phyloP scores from a whole-genome alignment of 2,329 filamentous ascomycete genomes.

The Penicillium decumbens region DNA sequence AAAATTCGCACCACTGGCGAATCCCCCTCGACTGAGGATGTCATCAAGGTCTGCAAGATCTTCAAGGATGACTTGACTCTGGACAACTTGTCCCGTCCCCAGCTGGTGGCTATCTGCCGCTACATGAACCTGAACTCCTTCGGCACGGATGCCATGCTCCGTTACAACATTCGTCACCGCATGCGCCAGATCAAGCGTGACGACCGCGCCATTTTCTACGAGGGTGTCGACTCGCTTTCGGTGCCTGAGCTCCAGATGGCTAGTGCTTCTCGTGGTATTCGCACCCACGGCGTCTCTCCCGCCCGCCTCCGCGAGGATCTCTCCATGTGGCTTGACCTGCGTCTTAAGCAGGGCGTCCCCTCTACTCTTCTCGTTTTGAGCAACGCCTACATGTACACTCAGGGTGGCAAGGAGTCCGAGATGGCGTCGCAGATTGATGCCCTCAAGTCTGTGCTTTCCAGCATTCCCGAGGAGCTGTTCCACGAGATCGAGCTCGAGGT shows the following conservation, averaged over 20 bases:
- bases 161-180: slow-evolving; percentile 92
- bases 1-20: slow-evolving; percentile 92
- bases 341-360: slow-evolving; percentile 89
- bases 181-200: slow-evolving; percentile 99
- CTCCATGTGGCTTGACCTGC: slow-evolving; percentile 87
- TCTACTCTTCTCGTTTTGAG: slow-evolving; percentile 92
- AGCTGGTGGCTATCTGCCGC: slow-evolving; percentile 94
- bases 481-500: slow-evolving; percentile 99
- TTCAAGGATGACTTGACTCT: slow-evolving; percentile 97
- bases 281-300: slow-evolving; percentile 87
- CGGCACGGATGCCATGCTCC: slow-evolving; percentile 94
- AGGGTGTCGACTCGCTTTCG: slow-evolving; percentile 89
- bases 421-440: slow-evolving; percentile 88
- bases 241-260: slow-evolving; percentile 89
- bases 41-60: slow-evolving; percentile 98
- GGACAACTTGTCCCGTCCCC: slow-evolving; percentile 92
- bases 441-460: slow-evolving; percentile 83
- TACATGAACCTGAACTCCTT: slow-evolving; percentile 98
- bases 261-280: slow-evolving; percentile 84
- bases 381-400: slow-evolving; percentile 95
- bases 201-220: slow-evolving; percentile 87
- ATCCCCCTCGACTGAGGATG: slow-evolving; percentile 78
- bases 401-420: slow-evolving; percentile 67
- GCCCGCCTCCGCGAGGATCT: slow-evolving; percentile 83
- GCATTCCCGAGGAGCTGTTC: slow-evolving; percentile 96